A percentile compares a stretch with the other conserved stretches of the same genome.
Conservation (phyloP, 257 asterid species). For the Gentiana straminea region DNA sequence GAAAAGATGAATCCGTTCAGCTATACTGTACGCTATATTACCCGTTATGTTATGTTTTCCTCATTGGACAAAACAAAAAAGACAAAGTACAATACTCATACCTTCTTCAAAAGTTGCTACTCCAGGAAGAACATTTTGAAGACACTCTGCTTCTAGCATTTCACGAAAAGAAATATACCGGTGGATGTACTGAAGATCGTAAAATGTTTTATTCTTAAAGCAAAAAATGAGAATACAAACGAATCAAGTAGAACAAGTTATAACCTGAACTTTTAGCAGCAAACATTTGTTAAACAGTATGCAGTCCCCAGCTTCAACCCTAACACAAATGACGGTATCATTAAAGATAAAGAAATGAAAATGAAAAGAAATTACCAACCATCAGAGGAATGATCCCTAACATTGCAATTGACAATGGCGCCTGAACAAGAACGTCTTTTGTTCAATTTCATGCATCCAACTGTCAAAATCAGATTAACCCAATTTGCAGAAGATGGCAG, state of each 20-base stretch:
- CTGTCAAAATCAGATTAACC: neutral
- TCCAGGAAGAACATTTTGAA: slow-evolving; percentile 70
- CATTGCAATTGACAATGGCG: neutral
- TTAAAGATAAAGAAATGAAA: slow-evolving; percentile 17
- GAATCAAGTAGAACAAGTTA: slow-evolving; percentile 17
- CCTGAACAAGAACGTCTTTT: neutral
- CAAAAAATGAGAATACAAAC: slow-evolving; percentile 6
- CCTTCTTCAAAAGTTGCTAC: slow-evolving; percentile 62
- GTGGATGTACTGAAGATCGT: slow-evolving; percentile 41
- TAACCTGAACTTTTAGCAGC: slow-evolving; percentile 75
- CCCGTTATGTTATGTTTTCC: neutral
- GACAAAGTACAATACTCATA: slow-evolving; percentile 5
- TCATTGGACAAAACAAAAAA: neutral
- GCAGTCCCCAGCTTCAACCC: slow-evolving; percentile 43
- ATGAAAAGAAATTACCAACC: slow-evolving; percentile 1
- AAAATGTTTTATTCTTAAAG: slow-evolving; percentile 6
- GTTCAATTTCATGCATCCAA: neutral
- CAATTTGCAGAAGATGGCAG: no score
- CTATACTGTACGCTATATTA: no score
- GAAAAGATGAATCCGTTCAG: no score
- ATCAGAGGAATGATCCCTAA: neutral
- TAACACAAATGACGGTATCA: slow-evolving; percentile 9
- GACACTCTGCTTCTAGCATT: slow-evolving; percentile 67
- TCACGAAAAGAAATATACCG: slow-evolving; percentile 66
- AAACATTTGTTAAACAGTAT: slow-evolving; percentile 68